Evolutionary conservation across 345 rosid genomes (phyloP).

Genomic region (Jatropha curcas): DNA sequence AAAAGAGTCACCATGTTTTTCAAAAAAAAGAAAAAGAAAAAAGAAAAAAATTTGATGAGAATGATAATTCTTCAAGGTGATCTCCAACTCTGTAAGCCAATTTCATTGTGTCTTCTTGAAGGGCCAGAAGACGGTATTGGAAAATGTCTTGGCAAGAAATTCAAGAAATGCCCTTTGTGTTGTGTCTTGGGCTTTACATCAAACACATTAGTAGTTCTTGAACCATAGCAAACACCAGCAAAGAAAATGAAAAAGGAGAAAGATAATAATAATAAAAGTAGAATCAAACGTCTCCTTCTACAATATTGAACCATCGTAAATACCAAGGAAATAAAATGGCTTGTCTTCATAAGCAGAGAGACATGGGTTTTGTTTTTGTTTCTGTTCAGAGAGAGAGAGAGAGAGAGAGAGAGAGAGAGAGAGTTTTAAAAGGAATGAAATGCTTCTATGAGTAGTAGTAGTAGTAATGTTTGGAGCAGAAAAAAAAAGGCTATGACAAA

Average conservation of each 20-base stretch:
- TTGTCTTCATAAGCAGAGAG: too few relatives aligned
- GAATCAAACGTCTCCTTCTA: constrained; percentile 32
- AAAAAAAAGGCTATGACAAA: constrained; percentile 21
- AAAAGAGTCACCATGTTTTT: constrained; percentile 25
- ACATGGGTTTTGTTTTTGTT: too few relatives aligned
- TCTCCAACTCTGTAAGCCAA: constrained; percentile 69
- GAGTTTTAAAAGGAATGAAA: constrained; percentile 22
- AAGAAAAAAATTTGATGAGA: background rate
- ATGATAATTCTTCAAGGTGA: constrained; percentile 39
- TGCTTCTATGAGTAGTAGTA: constrained; percentile 33
- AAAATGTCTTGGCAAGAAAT: constrained; percentile 73
- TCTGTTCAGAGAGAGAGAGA: too few relatives aligned
- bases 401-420: constrained; percentile 23
- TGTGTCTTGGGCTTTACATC: constrained; percentile 38
- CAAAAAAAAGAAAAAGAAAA: background rate
- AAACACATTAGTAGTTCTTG: constrained; percentile 52
- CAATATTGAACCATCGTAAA: constrained; percentile 43
- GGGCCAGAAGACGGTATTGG: constrained; percentile 93
- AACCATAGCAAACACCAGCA: constrained; percentile 39
- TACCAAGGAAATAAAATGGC: too few relatives aligned
- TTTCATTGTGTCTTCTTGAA: constrained; percentile 83
- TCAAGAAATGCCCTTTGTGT: constrained; percentile 58
- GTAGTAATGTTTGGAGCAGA: constrained; percentile 18
- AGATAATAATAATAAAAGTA: constrained; percentile 17
- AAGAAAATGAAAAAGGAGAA: constrained; percentile 28